Percentiles rank a stretch among this genome's conserved stretches.
These are phyloP conservation scores for Plasmodium fragile DNA, from an alignment of 169 alveolate species.

Conservation along the genomic window DNA sequence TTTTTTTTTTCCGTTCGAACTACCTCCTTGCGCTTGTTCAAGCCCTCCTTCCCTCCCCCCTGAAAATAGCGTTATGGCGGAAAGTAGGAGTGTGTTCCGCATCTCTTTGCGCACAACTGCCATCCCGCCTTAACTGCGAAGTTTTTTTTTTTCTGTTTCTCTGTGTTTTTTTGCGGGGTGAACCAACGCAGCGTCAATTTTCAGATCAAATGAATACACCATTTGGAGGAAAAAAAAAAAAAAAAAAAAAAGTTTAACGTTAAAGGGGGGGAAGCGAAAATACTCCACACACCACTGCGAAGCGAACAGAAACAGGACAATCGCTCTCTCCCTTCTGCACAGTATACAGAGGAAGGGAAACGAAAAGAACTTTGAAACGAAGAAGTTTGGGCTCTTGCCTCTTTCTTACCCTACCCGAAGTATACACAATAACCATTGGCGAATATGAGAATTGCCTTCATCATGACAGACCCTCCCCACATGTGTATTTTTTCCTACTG, in stretches of 20 bases:
- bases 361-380: background rate
- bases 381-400: background rate
- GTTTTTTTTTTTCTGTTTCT: background rate
- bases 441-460: background rate
- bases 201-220: background rate
- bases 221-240: background rate
- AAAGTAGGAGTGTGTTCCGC: background rate
- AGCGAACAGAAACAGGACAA: background rate
- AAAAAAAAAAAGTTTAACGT: background rate
- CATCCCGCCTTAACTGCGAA: background rate
- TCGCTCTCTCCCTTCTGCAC: background rate
- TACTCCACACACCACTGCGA: background rate
- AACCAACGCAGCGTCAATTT: background rate
- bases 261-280: background rate
- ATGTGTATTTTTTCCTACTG: background rate
- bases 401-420: background rate
- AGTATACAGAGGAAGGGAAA: background rate
- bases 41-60: background rate
- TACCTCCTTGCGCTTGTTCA: background rate
- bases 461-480: background rate
- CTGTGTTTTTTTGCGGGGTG: background rate
- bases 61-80: background rate
- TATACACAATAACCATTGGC: background rate
- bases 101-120: background rate
- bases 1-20: background rate